Conservation (phyloP, 352 stramenopile genomes). For the Phytopythium boreale region DNA sequence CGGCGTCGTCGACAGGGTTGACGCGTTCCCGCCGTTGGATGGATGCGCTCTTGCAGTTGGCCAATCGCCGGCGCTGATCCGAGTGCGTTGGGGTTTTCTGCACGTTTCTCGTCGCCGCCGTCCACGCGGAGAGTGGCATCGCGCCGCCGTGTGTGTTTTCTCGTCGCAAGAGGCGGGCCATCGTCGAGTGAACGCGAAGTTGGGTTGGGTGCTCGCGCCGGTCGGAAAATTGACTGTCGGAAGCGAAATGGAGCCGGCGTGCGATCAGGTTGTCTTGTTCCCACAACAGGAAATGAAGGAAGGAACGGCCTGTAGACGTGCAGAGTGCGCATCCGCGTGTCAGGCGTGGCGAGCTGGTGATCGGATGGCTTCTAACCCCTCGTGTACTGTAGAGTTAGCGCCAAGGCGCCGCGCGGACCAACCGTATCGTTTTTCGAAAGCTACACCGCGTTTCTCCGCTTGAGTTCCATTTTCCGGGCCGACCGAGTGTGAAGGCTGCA, state of each 20-base stretch:
- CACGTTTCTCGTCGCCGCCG: conserved; percentile 3
- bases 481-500: too few species aligned
- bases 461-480: too few species aligned
- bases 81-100: not conserved
- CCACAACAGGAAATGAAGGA: not conserved
- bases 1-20: conserved; percentile 2
- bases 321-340: not conserved
- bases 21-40: conserved; percentile 9
- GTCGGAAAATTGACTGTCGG: not conserved
- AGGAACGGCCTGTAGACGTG: not conserved
- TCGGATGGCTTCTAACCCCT: not conserved
- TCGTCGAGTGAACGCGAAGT: not conserved
- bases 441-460: too few species aligned
- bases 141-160: not conserved
- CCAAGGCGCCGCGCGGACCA: not conserved
- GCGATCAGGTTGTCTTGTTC: not conserved
- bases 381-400: not conserved
- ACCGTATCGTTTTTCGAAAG: not conserved
- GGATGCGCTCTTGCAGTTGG: conserved; percentile 3
- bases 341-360: not conserved
- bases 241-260: not conserved
- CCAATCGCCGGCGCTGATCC: not conserved
- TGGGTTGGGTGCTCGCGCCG: not conserved
- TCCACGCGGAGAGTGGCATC: not conserved
- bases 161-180: not conserved